phyloP scores from a whole-genome alignment of 108 stramenopile species.

The Schizochytrium sp. region DNA sequence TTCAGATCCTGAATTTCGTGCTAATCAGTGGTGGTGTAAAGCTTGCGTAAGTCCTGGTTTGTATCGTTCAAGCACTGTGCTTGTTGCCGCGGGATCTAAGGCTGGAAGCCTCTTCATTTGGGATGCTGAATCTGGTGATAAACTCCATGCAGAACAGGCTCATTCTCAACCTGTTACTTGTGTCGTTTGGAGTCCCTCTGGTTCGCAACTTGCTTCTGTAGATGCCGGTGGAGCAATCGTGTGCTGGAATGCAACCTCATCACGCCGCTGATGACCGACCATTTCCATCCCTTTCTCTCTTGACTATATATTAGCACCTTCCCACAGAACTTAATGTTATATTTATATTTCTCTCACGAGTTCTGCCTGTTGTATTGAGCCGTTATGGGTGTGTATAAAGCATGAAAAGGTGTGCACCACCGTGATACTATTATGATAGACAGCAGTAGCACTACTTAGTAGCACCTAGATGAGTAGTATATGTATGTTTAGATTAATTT shows the following conservation, averaged over 20 bases:
- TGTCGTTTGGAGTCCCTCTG: conserved; percentile 43
- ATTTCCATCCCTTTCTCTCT: too few relatives aligned
- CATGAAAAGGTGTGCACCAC: too few relatives aligned
- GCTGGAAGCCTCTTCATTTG: conserved; percentile 37
- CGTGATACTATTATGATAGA: too few relatives aligned
- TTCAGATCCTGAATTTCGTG: conserved; percentile 1
- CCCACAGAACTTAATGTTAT: too few relatives aligned
- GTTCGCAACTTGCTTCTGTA: conserved; percentile 30
- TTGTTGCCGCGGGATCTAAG: conserved; percentile 25
- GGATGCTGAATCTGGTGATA: neutral
- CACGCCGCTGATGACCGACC: neutral
- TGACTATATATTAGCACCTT: too few relatives aligned
- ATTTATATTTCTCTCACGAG: too few relatives aligned
- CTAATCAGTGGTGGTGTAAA: conserved; percentile 52
- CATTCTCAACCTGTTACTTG: conserved; percentile 46
- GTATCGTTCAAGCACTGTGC: neutral
- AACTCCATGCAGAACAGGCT: neutral
- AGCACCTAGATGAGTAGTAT: too few relatives aligned
- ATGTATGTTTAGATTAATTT: too few relatives aligned
- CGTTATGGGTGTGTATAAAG: too few relatives aligned
- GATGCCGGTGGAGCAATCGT: conserved; percentile 24
- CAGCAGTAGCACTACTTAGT: too few relatives aligned
- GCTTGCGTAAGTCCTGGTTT: conserved; percentile 46
- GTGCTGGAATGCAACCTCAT: conserved; percentile 5
- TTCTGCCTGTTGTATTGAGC: too few relatives aligned